These are phyloP conservation scores for Dactylellina leptospora DNA, from an alignment of 2,329 filamentous ascomycete genomes.

Conservation along the genomic window DNA sequence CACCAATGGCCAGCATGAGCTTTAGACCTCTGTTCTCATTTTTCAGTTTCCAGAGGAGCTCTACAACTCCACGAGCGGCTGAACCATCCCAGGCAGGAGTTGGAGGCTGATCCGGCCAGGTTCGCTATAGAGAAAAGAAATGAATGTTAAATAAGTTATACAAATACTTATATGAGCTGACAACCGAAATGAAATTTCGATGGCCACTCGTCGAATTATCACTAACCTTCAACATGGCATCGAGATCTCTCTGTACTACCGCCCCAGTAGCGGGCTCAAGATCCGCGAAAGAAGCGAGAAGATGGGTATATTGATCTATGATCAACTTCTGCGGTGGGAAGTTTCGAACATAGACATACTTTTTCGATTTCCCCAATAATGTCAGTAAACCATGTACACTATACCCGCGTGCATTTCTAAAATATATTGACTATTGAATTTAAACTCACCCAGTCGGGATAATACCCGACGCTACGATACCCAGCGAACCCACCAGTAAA, in stretches of 20 bases:
- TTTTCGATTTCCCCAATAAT: not conserved
- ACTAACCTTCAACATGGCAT: too few species aligned
- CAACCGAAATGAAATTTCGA: too few species aligned
- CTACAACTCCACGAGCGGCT: slow-evolving; percentile 76
- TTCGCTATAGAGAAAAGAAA: too few species aligned
- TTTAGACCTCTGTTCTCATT: slow-evolving; percentile 79
- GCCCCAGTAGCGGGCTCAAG: too few species aligned
- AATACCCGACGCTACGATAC: slow-evolving; percentile 38
- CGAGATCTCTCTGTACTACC: too few species aligned
- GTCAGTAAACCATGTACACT: too few species aligned
- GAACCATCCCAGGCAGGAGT: too few species aligned
- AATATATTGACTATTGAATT: not conserved
- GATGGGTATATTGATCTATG: slow-evolving; percentile 80
- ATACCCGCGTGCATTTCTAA: too few species aligned
- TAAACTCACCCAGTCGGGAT: slow-evolving; percentile 27
- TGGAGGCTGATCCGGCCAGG: too few species aligned
- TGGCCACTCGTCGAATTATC: too few species aligned
- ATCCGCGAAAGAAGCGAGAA: slow-evolving; percentile 71
- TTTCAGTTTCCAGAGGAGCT: slow-evolving; percentile 80
- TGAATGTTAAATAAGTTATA: too few species aligned
- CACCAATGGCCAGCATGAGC: slow-evolving; percentile 80
- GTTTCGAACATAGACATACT: slow-evolving; percentile 85
- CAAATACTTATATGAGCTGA: too few species aligned
- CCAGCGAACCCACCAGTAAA: slow-evolving; percentile 16
- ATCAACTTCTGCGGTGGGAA: slow-evolving; percentile 86